Evolutionary conservation across 1,284 basidiomycete species (phyloP).

Genomic region (Ceratobasidium theobromae): DNA sequence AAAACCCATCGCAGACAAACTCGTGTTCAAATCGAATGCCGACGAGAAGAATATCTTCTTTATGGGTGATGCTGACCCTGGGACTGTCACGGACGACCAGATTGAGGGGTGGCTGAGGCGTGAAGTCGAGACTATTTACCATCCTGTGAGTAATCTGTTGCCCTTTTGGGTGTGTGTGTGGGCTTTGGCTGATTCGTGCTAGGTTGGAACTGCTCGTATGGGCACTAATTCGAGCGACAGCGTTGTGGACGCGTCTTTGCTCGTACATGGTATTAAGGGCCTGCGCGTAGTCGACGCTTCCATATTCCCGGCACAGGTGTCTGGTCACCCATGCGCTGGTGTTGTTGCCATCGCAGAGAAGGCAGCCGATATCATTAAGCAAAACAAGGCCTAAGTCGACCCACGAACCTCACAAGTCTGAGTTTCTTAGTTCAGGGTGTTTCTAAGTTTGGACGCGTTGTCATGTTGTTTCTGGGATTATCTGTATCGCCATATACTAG

Average conservation of each 20-base stretch:
- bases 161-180: constrained; percentile 14
- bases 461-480: no score
- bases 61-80: constrained; percentile 41
- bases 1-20: constrained; percentile 39
- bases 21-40: constrained; percentile 42
- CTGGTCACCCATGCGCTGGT: constrained; percentile 42
- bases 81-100: constrained; percentile 45
- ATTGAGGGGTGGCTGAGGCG: constrained; percentile 46
- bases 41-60: constrained; percentile 43
- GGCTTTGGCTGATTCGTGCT: no score
- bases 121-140: constrained; percentile 47
- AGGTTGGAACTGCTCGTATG: constrained; percentile 42
- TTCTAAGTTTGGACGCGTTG: no score
- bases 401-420: no score
- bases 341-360: constrained; percentile 44
- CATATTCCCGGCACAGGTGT: constrained; percentile 46
- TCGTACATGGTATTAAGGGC: constrained; percentile 49
- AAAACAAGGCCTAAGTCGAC: background rate
- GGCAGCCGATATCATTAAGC: constrained; percentile 33
- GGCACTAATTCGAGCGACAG: constrained; percentile 41
- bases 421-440: no score
- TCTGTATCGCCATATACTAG: no score
- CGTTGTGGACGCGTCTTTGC: constrained; percentile 51
- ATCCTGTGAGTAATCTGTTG: constrained; percentile 44
- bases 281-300: constrained; percentile 54